Evolutionary conservation across 106 monocot genomes (phyloP).

Genomic region (Dioscorea zingiberensis): DNA sequence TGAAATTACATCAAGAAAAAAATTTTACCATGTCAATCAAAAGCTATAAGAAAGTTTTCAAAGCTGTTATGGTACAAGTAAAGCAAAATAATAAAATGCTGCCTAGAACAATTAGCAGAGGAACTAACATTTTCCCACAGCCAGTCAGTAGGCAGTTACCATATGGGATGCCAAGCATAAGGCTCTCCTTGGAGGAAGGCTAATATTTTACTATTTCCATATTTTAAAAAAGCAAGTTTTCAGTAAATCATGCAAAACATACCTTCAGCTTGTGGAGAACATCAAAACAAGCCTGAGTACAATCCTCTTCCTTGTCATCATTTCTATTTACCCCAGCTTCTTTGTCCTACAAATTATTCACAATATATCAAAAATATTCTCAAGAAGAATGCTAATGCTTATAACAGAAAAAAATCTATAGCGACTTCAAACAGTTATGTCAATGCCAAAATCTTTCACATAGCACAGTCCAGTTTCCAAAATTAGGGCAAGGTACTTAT

Average conservation of each 20-base stretch:
- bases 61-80: not conserved
- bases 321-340: slow-evolving; percentile 25
- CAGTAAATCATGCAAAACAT: not conserved
- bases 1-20: not conserved
- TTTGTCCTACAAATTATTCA: slow-evolving; percentile 42
- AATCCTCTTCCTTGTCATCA: slow-evolving; percentile 24
- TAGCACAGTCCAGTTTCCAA: too few species aligned
- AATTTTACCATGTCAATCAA: too few species aligned
- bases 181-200: too few species aligned
- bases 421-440: too few species aligned
- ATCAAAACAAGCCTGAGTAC: slow-evolving; percentile 28
- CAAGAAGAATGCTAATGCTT: not conserved
- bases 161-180: too few species aligned
- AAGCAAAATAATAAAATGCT: not conserved
- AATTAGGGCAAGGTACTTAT: too few species aligned
- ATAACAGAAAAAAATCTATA: not conserved
- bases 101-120: too few species aligned
- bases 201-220: too few species aligned
- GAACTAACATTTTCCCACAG: too few species aligned
- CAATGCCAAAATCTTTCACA: too few species aligned
- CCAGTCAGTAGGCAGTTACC: too few species aligned
- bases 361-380: slow-evolving; percentile 3
- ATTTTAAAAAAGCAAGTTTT: too few species aligned
- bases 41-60: not conserved
- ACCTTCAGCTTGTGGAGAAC: slow-evolving; percentile 58